phyloP scores from a whole-genome alignment of 192 early-diverging fungal genomes.

The Backusella parvicylindrica region DNA sequence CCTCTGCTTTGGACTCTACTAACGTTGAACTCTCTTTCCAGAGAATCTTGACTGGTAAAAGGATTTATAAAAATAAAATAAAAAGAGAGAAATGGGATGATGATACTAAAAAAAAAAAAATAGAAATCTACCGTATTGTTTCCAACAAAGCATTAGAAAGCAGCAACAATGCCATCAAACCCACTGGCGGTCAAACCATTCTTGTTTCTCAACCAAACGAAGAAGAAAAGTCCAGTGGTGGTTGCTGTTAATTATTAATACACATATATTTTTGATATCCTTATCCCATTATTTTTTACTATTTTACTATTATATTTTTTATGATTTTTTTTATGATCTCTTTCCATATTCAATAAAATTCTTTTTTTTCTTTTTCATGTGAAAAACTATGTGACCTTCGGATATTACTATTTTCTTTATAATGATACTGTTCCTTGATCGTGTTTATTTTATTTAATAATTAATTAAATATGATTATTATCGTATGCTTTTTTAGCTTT shows the following conservation, averaged over 20 bases:
- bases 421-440: background rate
- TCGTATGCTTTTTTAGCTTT: background rate
- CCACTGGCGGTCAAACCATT: constrained; percentile 69
- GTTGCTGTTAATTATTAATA: constrained; percentile 57
- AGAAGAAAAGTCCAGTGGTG: constrained; percentile 56
- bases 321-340: background rate
- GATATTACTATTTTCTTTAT: background rate
- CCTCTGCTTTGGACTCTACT: constrained; percentile 93
- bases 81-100: background rate
- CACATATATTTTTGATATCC: background rate
- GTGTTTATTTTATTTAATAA: no score
- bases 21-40: constrained; percentile 97
- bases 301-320: background rate
- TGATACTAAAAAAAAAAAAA: background rate
- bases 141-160: constrained; percentile 94
- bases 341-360: background rate
- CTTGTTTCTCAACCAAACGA: constrained; percentile 57
- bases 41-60: constrained; percentile 86
- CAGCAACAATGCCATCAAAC: constrained; percentile 63
- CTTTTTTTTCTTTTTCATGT: background rate
- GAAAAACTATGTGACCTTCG: background rate
- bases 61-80: background rate
- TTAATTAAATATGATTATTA: background rate
- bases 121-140: constrained; percentile 94
- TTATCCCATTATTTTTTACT: background rate